Evolutionary conservation across 192 early-diverging fungal species (phyloP), one percentile per base, ranked within the genome.

Genomic region (Diversispora eburnea): DNA sequence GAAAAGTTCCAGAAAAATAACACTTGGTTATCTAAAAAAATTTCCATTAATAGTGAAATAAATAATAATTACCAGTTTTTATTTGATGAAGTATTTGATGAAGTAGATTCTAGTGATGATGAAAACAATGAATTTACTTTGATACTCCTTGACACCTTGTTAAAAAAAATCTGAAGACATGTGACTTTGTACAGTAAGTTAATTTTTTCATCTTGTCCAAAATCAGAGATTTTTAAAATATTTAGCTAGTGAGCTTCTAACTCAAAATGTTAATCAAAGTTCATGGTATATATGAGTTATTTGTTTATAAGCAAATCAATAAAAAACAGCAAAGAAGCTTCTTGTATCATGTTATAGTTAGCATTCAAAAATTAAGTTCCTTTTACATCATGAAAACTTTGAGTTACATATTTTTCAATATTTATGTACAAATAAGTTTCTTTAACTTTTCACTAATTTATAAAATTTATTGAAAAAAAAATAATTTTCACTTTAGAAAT

Each of bases 161-260:
- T 5, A 48, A 48, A 66, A 48, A 48, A 9, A 66, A 66, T 8
- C 3, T 13, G 25, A 19, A 4, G 20, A 66, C 48, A 19, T 48
- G n/a, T 20, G 19, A 5, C 64, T 66, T 45, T 19, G 20, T n/a
- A 66, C 48, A 20, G 46, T 66, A 43, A 66, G 64, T 48, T 48
- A 66, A 66, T 66, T 66, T 48, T 7, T 66, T 66, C 46, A 66
- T 48, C n/a, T 66, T 5, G 46, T 66, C 48, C 4, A 66, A 66
- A 45, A 66, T 19, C 46, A 20, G 20, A 33, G 61, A 7, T 63
- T 63, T 63, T 63, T 33, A 8, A 63, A 63, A 42, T 8, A 39
- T 4, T 8, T 5, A 8, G 33, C 61, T 63, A 63, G 61, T 42
- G 41, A 63, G 25, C 3, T 63, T 63, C 61, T 63, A 39, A 8